Percentiles rank a stretch among this genome's conserved stretches.
phyloP scores from a whole-genome alignment of 176 grass and related monocot species.

The Oryza rufipogon region DNA sequence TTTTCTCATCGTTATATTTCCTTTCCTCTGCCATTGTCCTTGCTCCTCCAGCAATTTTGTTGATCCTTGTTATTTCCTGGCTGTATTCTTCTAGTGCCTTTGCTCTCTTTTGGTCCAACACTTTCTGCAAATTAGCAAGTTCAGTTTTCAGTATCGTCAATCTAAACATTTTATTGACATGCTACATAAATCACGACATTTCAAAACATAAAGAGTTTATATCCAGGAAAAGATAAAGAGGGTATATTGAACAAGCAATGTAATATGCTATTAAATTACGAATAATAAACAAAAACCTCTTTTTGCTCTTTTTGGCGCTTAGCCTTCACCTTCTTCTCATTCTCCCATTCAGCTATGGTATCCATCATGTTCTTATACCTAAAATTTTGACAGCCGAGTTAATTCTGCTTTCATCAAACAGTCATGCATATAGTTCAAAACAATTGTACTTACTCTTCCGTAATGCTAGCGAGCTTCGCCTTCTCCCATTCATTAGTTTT shows the following conservation, averaged over 20 bases:
- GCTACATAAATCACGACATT: slow-evolving; percentile 30
- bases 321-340: slow-evolving; percentile 75
- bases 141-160: slow-evolving; percentile 13
- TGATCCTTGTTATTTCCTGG: slow-evolving; percentile 64
- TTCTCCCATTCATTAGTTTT: slow-evolving; percentile 76
- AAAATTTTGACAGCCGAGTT: slow-evolving; percentile 22
- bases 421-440: not conserved
- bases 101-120: slow-evolving; percentile 50
- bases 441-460: slow-evolving; percentile 46
- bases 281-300: slow-evolving; percentile 65
- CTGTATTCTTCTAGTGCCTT: slow-evolving; percentile 51
- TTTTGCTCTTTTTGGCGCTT: slow-evolving; percentile 56
- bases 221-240: not conserved
- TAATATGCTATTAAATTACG: slow-evolving; percentile 24
- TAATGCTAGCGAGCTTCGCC: slow-evolving; percentile 58
- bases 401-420: not conserved
- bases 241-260: not conserved
- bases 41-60: slow-evolving; percentile 59
- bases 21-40: slow-evolving; percentile 57
- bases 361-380: slow-evolving; percentile 70
- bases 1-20: slow-evolving; percentile 66
- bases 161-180: not conserved
- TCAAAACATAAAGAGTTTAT: not conserved
- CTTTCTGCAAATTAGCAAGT: slow-evolving; percentile 55
- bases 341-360: slow-evolving; percentile 78